Conservation (phyloP, 768 basidiomycete genomes). For the Clavulina sp. region DNA sequence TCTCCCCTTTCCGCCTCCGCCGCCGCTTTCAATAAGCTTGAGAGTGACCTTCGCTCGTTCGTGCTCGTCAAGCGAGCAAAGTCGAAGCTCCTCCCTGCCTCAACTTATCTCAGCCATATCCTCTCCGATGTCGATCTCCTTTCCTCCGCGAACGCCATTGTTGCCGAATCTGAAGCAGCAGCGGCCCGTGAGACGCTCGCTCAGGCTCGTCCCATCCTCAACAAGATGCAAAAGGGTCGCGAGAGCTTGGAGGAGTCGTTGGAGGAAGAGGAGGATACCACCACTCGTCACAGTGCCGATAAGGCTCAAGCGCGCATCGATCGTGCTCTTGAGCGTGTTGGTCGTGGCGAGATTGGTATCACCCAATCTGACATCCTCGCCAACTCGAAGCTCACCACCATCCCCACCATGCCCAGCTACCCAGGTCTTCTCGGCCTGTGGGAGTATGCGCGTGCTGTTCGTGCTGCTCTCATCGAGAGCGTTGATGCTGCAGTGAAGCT, state of each 20-base stretch:
- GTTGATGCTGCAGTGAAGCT: constrained; percentile 62
- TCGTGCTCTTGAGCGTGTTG: constrained; percentile 58
- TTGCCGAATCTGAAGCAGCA: constrained; percentile 63
- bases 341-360: constrained; percentile 52
- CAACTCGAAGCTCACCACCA: neutral
- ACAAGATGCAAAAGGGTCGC: constrained; percentile 63
- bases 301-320: constrained; percentile 42
- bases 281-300: constrained; percentile 33
- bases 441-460: constrained; percentile 74
- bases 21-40: constrained; percentile 63
- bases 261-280: constrained; percentile 61
- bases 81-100: constrained; percentile 86
- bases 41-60: constrained; percentile 79
- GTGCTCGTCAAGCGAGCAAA: constrained; percentile 91
- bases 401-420: constrained; percentile 44
- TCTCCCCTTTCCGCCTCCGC: constrained; percentile 1
- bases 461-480: constrained; percentile 55
- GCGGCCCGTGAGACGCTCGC: constrained; percentile 54
- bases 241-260: constrained; percentile 65
- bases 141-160: constrained; percentile 66
- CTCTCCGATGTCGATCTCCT: constrained; percentile 80
- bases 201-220: constrained; percentile 58
- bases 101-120: constrained; percentile 82
- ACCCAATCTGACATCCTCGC: constrained; percentile 22
- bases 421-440: constrained; percentile 68